Base-by-base conservation (phyloP, 1,284 basidiomycete species). In the Leccinum griseonigrum region DNA sequence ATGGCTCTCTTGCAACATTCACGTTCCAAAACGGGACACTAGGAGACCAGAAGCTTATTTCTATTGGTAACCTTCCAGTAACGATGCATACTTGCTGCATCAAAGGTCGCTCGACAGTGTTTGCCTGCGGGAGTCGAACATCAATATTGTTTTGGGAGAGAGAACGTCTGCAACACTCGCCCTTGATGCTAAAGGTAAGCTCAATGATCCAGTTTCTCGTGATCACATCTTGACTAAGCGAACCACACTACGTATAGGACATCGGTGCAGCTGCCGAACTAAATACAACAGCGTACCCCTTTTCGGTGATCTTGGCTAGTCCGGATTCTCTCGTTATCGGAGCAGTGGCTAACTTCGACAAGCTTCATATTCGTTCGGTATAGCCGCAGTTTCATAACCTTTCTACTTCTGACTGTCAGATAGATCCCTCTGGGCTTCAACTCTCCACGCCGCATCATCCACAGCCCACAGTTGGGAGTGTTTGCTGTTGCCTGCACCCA, bases 361-460 rank as follows among this genome's bases (percentile, higher is more conserved):
- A 92, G 76, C 82, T 94, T 72, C 91, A 95, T 66, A 87, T 95
- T 43, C 85, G 88, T 63, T 85, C 91, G 34, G 90, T 94, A 71
- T 63, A n/a, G 83, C 71, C 38, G 18, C n/a, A 26, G 40, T 18
- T 60, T 46, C 60, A 56, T 31, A 18, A 6, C 28, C 13, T 43
- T 9, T n/a, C 40, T 26, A 13, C 5, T 48, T 59, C 60, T 71
- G 48, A 75, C 57, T 11, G 36, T 54, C 5, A 38, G 54, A 58
- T 67, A 94, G 92, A 77, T 90, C 29, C 80, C 85, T 34, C 75
- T 94, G 4, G 91, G 90, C 1, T 74, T 83, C 46, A 84, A 90
- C 57, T 88, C 83, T 59, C 90, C 92, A 1, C 79, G 81, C 6
- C 81, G 83, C 54, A 82, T 96, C 28, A 81, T 82, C 2, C 80